Percentiles rank a stretch among this genome's conserved stretches.
These are phyloP conservation scores for Aspergillus fijiensis DNA, from an alignment of 2,329 filamentous ascomycete species.

Conservation along the genomic window DNA sequence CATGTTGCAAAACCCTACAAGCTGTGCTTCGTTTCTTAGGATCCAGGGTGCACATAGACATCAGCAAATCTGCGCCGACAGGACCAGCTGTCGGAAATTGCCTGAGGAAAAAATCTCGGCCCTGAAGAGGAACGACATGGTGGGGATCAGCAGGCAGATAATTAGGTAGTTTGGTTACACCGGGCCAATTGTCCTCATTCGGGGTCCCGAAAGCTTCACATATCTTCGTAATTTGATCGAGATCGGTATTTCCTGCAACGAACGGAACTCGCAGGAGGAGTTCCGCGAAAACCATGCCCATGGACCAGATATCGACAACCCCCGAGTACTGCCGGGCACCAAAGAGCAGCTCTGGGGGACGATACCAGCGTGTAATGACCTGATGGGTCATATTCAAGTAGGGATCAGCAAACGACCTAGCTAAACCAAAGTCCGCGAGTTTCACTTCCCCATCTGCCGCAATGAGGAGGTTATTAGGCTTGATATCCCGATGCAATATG, in stretches of 20 bases:
- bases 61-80: conserved; percentile 82
- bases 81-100: conserved; percentile 78
- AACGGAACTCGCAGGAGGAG: conserved; percentile 80
- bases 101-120: conserved; percentile 69
- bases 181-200: conserved; percentile 92
- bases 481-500: conserved; percentile 95
- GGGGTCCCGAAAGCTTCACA: conserved; percentile 84
- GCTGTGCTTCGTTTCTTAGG: conserved; percentile 82
- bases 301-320: conserved; percentile 90
- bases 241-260: conserved; percentile 77
- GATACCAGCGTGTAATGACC: conserved; percentile 96
- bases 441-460: conserved; percentile 91
- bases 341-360: conserved; percentile 89
- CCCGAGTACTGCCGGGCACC: conserved; percentile 86
- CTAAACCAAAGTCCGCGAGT: conserved; percentile 95
- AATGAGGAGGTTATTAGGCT: conserved; percentile 96
- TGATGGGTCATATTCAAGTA: conserved; percentile 86
- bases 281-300: conserved; percentile 90
- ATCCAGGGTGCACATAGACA: conserved; percentile 80
- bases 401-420: conserved; percentile 84
- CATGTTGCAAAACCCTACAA: conserved; percentile 72
- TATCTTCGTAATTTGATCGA: conserved; percentile 83
- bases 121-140: conserved; percentile 58
- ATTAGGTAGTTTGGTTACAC: conserved; percentile 74
- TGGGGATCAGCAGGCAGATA: conserved; percentile 69